Evolutionary conservation across 768 basidiomycete species (phyloP).

Genomic region (Kwoniella mangroviensis): DNA sequence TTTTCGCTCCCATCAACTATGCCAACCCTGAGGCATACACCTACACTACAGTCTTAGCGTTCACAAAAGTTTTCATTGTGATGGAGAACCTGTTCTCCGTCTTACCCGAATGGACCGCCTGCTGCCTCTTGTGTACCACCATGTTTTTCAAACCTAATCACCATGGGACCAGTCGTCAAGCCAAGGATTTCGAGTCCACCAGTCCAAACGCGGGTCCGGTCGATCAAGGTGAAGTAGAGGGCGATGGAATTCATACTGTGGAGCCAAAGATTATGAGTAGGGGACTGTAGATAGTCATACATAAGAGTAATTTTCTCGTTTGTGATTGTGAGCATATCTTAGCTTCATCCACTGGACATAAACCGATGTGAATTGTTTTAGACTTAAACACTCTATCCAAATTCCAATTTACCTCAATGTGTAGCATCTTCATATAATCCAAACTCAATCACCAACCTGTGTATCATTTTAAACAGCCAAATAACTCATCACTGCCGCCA

Average conservation of each 20-base stretch:
- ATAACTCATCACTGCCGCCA: too few relatives aligned
- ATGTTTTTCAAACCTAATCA: conserved; percentile 24
- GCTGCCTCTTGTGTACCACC: conserved; percentile 30
- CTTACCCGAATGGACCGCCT: conserved; percentile 35
- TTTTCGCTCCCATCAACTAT: conserved; percentile 29
- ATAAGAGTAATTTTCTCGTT: too few relatives aligned
- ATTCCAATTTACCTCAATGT: too few relatives aligned
- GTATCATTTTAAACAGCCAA: too few relatives aligned
- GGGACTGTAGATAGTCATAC: too few relatives aligned
- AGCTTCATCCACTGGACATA: too few relatives aligned
- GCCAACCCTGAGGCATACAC: conserved; percentile 16
- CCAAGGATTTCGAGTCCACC: neutral
- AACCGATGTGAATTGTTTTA: too few relatives aligned
- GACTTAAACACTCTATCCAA: too few relatives aligned
- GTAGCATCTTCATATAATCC: too few relatives aligned
- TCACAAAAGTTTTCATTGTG: conserved; percentile 23
- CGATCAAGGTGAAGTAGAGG: neutral
- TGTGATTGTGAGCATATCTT: too few relatives aligned
- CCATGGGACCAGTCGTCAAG: neutral
- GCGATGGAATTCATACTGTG: neutral
- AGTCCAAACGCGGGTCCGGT: neutral
- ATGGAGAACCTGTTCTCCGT: conserved; percentile 32
- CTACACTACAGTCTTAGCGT: conserved; percentile 17
- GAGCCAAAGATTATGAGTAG: too few relatives aligned
- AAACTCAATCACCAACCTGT: too few relatives aligned